These are phyloP conservation scores for Pyrenopolyporus hunteri DNA, from an alignment of 495 filamentous ascomycete genomes.

Conservation along the genomic window DNA sequence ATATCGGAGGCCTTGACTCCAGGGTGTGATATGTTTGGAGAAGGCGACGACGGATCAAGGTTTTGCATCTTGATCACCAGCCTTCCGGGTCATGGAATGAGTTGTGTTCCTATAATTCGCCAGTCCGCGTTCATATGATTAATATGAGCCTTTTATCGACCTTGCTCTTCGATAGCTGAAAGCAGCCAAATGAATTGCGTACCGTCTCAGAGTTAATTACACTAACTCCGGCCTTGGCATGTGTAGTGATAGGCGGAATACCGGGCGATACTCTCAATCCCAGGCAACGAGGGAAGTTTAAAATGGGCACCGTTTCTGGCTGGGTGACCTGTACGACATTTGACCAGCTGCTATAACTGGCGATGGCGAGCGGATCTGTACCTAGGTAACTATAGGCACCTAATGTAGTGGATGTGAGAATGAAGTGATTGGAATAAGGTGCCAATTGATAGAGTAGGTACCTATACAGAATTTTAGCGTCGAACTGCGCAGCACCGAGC, in stretches of 20 bases:
- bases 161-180: not conserved
- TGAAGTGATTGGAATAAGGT: not conserved
- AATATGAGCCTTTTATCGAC: constrained; percentile 3
- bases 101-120: not conserved
- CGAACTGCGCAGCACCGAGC: constrained; percentile 5
- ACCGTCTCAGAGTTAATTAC: not conserved
- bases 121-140: not conserved
- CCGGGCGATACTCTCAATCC: not conserved
- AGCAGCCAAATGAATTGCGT: too few relatives aligned
- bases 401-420: constrained; percentile 4
- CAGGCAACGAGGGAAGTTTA: not conserved
- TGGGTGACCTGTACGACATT: not conserved
- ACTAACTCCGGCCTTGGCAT: not conserved
- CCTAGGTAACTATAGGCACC: too few relatives aligned
- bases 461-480: constrained; percentile 20
- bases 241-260: not conserved
- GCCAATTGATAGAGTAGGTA: not conserved
- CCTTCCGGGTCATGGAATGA: not conserved
- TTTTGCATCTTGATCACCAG: constrained; percentile 31
- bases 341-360: too few relatives aligned
- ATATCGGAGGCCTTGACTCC: constrained; percentile 72
- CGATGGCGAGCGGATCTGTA: too few relatives aligned
- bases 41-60: constrained; percentile 24
- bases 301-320: too few relatives aligned
- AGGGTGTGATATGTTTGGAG: constrained; percentile 49